Percentiles rank a stretch among this genome's conserved stretches.
These are phyloP conservation scores for Rhizoclosmatium globosum DNA, from an alignment of 192 early-diverging fungal species.

Conservation along the genomic window DNA sequence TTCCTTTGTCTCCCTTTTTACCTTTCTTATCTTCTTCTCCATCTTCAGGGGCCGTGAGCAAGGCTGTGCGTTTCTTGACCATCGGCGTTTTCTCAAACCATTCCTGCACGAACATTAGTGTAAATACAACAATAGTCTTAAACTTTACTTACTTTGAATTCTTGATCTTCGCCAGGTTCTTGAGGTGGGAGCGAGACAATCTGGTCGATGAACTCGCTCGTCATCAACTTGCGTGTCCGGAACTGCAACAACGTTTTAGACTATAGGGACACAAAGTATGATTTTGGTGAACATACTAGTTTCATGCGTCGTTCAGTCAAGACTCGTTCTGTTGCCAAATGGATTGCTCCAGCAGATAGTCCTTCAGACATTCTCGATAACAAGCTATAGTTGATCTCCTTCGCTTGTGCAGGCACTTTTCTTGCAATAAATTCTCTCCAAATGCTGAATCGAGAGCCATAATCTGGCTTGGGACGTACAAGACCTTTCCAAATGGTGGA, in stretches of 20 bases:
- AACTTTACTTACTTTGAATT: slow-evolving; percentile 49
- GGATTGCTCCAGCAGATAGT: slow-evolving; percentile 53
- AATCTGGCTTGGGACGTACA: slow-evolving; percentile 58
- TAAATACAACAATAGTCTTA: slow-evolving; percentile 5
- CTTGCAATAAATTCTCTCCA: slow-evolving; percentile 54
- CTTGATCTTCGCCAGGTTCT: slow-evolving; percentile 55
- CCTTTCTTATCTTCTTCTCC: slow-evolving; percentile 21
- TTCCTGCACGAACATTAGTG: slow-evolving; percentile 45
- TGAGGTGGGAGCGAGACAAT: slow-evolving; percentile 52
- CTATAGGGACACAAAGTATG: not conserved
- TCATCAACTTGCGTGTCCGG: slow-evolving; percentile 45
- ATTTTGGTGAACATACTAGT: slow-evolving; percentile 39
- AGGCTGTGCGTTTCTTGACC: slow-evolving; percentile 51
- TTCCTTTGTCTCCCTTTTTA: not conserved
- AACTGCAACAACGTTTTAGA: slow-evolving; percentile 34
- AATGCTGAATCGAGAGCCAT: slow-evolving; percentile 47
- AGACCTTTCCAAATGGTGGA: slow-evolving; percentile 51
- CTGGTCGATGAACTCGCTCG: slow-evolving; percentile 64
- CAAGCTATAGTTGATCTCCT: slow-evolving; percentile 54
- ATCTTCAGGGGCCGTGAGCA: slow-evolving; percentile 53
- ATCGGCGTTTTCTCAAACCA: slow-evolving; percentile 61
- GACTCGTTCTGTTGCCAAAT: slow-evolving; percentile 47
- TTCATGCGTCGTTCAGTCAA: slow-evolving; percentile 58
- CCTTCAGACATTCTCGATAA: slow-evolving; percentile 59
- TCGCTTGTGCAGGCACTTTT: slow-evolving; percentile 20